Evolutionary conservation across 148 eudicot genomes (phyloP), one percentile per base, ranked within the genome.

Genomic region (Cornus florida): DNA sequence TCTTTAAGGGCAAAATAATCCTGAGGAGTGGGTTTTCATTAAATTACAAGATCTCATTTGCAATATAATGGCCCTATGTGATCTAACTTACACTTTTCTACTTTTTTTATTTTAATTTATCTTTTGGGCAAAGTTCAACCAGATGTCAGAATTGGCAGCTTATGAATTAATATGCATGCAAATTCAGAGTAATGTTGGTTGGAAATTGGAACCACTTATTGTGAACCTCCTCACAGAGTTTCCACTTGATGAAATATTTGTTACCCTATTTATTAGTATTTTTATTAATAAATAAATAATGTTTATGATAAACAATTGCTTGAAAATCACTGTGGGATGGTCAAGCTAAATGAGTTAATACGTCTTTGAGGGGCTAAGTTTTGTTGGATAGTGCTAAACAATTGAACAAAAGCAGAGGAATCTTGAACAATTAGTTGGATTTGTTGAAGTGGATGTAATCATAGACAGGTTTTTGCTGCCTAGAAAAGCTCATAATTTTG

Each of bases 211-310:
- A 35, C 4, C 38, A 35, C 38, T 35, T 35, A 35, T 35, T 35
- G 5, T 35, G 38, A 35, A 35, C 38, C 38, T 35, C 38, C 38
- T 43, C 77, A n/a, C 79, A 50, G 69, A 68, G 75, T 64, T 68
- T 82, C 85, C n/a, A n/a, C n/a, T n/a, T n/a, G n/a, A n/a, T n/a
- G 28, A 28, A 28, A 33, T 16, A 56, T 56, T 56, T 57, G 62
- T 13, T 1, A 57, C 62, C 62, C 17, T 14, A 14, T 57, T 57
- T 57, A 3, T 13, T 57, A 13, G 0, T 62, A 24, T 28, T 28
- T 28, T 62, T 20, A 53, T 53, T 62, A 4, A 20, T 6, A 20
- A 4, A 62, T 17, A 62, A 13, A 57, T 57, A 57, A 13, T 57
- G 62, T 57, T 57, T 57, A 57, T 43, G 10, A 57, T 57, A 57